A percentile compares a stretch with the other conserved stretches of the same genome.
Conservation (phyloP, 129 eudicot species). For the Silybum marianum region DNA sequence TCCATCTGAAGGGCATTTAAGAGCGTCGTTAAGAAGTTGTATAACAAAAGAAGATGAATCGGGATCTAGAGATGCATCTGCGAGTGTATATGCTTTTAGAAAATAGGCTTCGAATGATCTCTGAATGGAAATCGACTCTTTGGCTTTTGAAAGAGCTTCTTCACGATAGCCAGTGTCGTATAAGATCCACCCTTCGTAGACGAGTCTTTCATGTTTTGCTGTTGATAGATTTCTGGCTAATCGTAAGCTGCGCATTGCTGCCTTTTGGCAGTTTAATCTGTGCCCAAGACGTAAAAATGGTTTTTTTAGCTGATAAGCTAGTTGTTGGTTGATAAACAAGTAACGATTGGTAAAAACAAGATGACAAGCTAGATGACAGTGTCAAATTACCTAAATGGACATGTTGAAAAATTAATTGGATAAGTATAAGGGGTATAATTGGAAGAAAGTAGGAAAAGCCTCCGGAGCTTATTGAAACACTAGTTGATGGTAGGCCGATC, state of each 20-base stretch:
- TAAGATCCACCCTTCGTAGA: conserved; percentile 81
- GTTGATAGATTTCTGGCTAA: conserved; percentile 64
- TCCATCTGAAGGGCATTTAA: conserved; percentile 78
- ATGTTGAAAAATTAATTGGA: background rate
- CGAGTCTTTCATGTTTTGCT: conserved; percentile 59
- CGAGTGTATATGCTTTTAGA: conserved; percentile 69
- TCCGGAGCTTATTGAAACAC: background rate
- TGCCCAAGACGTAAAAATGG: conserved; percentile 8
- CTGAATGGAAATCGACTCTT: conserved; percentile 58
- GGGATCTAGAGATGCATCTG: conserved; percentile 61
- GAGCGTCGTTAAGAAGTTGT: conserved; percentile 72
- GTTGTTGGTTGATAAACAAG: no score
- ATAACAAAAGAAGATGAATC: conserved; percentile 67
- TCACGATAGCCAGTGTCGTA: conserved; percentile 77
- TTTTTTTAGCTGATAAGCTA: background rate
- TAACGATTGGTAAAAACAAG: no score
- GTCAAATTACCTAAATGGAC: background rate
- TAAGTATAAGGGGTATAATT: background rate
- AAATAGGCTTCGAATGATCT: conserved; percentile 83
- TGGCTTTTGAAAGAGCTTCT: conserved; percentile 72
- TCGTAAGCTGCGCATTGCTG: conserved; percentile 74
- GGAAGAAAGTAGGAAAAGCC: background rate
- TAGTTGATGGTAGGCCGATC: background rate
- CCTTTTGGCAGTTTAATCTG: conserved; percentile 81
- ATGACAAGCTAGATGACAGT: no score